Conservation (phyloP, 345 rosid genomes). For the Dipteronia dyeriana region DNA sequence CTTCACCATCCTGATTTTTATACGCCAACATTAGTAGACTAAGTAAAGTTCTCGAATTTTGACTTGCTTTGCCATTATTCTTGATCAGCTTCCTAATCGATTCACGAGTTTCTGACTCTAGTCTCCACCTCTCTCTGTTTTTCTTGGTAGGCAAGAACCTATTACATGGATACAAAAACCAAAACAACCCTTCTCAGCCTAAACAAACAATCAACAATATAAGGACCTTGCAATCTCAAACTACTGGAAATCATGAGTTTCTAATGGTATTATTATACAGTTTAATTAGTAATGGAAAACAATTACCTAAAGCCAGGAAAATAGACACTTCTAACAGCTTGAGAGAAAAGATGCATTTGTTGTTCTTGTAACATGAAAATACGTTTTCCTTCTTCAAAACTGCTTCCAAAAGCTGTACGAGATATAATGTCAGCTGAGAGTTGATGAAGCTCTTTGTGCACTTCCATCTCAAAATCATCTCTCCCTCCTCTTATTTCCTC, state of each 20-base stretch:
- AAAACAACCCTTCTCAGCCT: too few species aligned
- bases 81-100: slow-evolving; percentile 55
- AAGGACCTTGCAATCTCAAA: too few species aligned
- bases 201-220: too few species aligned
- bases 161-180: neutral
- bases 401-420: slow-evolving; percentile 87
- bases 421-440: slow-evolving; percentile 78
- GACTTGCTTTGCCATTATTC: slow-evolving; percentile 32
- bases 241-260: too few species aligned
- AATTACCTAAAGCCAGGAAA: slow-evolving; percentile 80
- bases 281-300: too few species aligned
- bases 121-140: slow-evolving; percentile 70
- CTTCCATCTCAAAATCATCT: slow-evolving; percentile 68
- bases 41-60: slow-evolving; percentile 54
- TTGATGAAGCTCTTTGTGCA: slow-evolving; percentile 54
- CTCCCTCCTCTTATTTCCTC: slow-evolving; percentile 55
- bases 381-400: slow-evolving; percentile 67
- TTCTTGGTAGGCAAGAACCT: slow-evolving; percentile 80
- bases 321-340: slow-evolving; percentile 58
- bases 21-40: slow-evolving; percentile 53
- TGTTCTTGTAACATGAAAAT: slow-evolving; percentile 71
- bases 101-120: slow-evolving; percentile 64
- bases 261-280: too few species aligned
- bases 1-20: slow-evolving; percentile 51
- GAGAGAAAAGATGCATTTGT: slow-evolving; percentile 53